phyloP scores from a whole-genome alignment of 176 grass and related monocot species.

The Dendrocalamus sinicus region DNA sequence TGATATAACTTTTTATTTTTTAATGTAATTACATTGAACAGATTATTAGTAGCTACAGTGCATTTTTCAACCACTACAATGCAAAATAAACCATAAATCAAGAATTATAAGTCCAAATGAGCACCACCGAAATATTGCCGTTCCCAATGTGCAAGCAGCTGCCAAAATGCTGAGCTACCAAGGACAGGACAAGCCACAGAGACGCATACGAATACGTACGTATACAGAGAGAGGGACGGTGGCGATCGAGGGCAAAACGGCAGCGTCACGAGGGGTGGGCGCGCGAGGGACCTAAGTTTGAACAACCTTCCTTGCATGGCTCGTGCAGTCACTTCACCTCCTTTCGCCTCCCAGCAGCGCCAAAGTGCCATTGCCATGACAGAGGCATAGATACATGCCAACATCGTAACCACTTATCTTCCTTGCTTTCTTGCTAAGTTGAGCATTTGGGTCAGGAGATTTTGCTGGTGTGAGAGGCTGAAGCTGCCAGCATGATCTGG shows the following conservation, averaged over 20 bases:
- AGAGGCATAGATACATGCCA: neutral
- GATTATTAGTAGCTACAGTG: no score
- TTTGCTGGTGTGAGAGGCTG: conserved; percentile 61
- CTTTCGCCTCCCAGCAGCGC: neutral
- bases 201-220: neutral
- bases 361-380: no score
- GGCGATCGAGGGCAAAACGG: conserved; percentile 18
- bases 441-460: neutral
- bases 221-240: no score
- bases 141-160: neutral
- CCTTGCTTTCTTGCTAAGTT: neutral
- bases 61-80: no score
- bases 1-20: no score
- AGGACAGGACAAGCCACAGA: neutral
- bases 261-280: conserved; percentile 28
- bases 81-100: no score
- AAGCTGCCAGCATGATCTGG: conserved; percentile 74
- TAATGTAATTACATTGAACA: no score
- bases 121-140: no score
- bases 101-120: no score
- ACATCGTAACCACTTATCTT: neutral
- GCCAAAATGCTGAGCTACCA: neutral
- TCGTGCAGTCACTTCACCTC: neutral
- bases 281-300: conserved; percentile 14
- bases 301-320: conserved; percentile 33